Percentiles rank a stretch among this genome's conserved stretches.
These are phyloP conservation scores for Penicillium concentricum DNA, from an alignment of 2,329 filamentous ascomycete species.

Conservation along the genomic window DNA sequence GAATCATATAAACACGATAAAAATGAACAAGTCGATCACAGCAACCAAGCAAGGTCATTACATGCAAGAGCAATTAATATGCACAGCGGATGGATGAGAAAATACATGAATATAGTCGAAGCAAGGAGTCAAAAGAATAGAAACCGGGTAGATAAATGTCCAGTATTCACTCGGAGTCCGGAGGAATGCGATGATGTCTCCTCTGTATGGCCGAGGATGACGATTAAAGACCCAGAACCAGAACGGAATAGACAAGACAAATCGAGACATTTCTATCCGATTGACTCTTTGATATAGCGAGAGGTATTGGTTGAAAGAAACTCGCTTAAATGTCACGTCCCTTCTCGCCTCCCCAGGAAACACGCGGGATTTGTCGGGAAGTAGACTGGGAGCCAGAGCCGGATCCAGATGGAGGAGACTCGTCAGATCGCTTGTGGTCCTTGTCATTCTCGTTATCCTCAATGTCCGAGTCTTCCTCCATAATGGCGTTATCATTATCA, in stretches of 20 bases:
- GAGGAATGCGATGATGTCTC: neutral
- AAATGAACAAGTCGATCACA: neutral
- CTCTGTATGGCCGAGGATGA: neutral
- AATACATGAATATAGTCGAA: conserved; percentile 5
- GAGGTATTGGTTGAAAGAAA: too few relatives aligned
- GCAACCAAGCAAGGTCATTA: conserved; percentile 1
- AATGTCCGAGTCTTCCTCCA: conserved; percentile 21
- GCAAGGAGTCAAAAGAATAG: neutral
- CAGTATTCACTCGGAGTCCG: neutral
- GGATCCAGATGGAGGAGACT: conserved; percentile 19
- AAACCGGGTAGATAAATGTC: neutral
- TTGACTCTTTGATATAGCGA: neutral
- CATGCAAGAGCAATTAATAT: conserved; percentile 4
- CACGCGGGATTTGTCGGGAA: conserved; percentile 29
- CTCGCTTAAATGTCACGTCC: conserved; percentile 25
- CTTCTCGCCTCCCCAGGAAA: conserved; percentile 46
- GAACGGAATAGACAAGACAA: neutral
- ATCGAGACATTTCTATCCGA: neutral
- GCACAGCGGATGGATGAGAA: conserved; percentile 4
- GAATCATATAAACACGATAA: conserved; percentile 6
- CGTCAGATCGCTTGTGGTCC: conserved; percentile 29
- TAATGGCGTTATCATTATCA: conserved; percentile 27
- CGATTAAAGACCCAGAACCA: neutral
- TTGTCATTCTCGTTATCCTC: conserved; percentile 27
- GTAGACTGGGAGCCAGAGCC: conserved; percentile 19